These are phyloP conservation scores for Neurospora sp. DNA, from an alignment of 2,329 filamentous ascomycete genomes.

Conservation along the genomic window DNA sequence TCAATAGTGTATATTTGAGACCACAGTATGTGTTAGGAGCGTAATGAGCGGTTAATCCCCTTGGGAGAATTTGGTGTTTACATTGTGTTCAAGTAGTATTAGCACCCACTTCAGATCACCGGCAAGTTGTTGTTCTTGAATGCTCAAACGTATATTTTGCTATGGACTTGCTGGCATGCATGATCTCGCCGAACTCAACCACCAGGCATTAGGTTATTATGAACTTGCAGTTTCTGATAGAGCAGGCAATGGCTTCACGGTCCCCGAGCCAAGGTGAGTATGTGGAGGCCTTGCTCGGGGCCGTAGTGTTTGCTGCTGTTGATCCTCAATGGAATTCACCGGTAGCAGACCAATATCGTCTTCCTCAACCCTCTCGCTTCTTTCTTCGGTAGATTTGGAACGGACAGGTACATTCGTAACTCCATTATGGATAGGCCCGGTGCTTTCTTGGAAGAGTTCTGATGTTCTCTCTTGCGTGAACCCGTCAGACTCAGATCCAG, in stretches of 20 bases:
- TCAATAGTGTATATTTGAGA: neutral
- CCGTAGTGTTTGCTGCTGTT: neutral
- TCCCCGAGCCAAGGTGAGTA: neutral
- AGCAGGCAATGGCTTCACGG: conserved; percentile 24
- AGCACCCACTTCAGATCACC: neutral
- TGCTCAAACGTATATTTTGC: neutral
- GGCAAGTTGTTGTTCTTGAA: neutral
- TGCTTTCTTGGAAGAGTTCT: neutral
- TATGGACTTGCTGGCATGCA: neutral
- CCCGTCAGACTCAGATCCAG: neutral
- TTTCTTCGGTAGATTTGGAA: neutral
- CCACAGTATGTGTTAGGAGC: neutral
- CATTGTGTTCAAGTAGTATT: neutral
- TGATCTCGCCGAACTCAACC: neutral
- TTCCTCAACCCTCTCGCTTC: neutral
- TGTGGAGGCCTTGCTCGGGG: neutral
- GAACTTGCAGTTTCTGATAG: conserved; percentile 24
- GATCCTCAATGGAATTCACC: neutral
- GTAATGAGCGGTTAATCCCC: neutral
- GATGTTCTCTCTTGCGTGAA: neutral
- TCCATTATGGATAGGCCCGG: neutral
- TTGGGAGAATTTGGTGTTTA: neutral
- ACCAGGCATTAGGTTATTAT: neutral
- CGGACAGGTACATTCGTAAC: neutral
- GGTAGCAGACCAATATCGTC: neutral